Conservation (phyloP, 495 filamentous ascomycete species). For the Beverwykella pulmonaria region DNA sequence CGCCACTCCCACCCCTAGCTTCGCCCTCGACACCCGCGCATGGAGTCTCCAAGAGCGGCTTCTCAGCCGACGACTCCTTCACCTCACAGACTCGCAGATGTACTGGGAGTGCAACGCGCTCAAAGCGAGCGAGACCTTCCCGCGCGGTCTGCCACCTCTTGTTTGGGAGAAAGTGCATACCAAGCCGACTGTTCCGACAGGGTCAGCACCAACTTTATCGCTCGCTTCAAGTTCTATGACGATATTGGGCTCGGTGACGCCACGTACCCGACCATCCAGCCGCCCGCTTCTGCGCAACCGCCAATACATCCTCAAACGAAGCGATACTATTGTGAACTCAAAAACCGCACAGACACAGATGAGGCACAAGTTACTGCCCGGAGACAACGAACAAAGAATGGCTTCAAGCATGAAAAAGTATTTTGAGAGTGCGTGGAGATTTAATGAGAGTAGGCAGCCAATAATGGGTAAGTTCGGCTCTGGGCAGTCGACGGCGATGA, state of each 20-base stretch:
- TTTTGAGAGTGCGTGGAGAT: neutral
- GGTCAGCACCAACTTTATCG: neutral
- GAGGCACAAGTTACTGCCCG: too few species aligned
- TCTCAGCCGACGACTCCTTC: constrained; percentile 29
- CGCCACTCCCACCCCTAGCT: neutral
- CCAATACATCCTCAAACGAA: neutral
- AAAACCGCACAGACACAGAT: neutral
- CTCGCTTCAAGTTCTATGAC: neutral
- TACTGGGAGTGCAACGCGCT: constrained; percentile 38
- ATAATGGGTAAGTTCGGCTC: too few species aligned
- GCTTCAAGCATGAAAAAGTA: neutral
- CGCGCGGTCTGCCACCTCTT: constrained; percentile 31
- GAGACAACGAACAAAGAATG: too few species aligned
- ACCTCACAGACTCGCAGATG: constrained; percentile 30
- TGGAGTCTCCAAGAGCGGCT: constrained; percentile 36
- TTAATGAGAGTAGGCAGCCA: neutral
- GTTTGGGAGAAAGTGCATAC: constrained; percentile 38
- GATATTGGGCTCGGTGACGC: neutral
- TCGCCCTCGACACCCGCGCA: constrained; percentile 31
- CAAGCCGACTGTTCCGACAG: neutral
- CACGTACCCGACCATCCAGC: neutral
- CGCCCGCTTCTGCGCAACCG: neutral
- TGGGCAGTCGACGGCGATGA: too few species aligned
- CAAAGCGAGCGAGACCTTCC: constrained; percentile 37
- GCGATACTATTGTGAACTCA: neutral